Evolutionary conservation across 306 rosid genomes (phyloP).

Genomic region (Dalbergia oliveri): DNA sequence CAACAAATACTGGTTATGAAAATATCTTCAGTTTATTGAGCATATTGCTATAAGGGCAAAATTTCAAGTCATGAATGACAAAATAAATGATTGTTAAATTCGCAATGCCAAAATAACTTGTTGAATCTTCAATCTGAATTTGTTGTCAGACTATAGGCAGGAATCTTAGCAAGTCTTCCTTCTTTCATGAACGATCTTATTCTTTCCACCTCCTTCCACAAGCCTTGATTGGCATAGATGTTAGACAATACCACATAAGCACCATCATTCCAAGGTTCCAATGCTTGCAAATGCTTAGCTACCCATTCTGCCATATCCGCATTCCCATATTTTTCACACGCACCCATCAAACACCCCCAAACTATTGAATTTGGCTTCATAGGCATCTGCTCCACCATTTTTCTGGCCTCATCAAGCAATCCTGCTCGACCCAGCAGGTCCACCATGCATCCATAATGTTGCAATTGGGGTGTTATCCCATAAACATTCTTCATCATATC

Average conservation of each 20-base stretch:
- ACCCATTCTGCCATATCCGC: conserved; percentile 85
- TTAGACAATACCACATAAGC: conserved; percentile 77
- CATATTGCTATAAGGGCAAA: not conserved
- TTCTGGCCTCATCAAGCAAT: conserved; percentile 70
- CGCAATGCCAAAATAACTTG: not conserved
- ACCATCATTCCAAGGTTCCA: conserved; percentile 85
- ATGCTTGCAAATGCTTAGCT: conserved; percentile 70
- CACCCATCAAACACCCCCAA: conserved; percentile 88
- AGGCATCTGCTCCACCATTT: conserved; percentile 83
- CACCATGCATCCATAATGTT: conserved; percentile 87
- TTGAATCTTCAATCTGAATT: conserved; percentile 50
- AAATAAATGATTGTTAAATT: conserved; percentile 2
- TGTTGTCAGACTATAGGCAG: conserved; percentile 74
- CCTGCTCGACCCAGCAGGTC: conserved; percentile 82
- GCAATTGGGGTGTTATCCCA: conserved; percentile 63
- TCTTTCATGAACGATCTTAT: conserved; percentile 64
- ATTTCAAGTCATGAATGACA: not conserved
- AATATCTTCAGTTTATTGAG: conserved; percentile 15
- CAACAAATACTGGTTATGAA: not conserved
- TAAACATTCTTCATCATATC: conserved; percentile 69
- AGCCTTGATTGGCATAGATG: conserved; percentile 72
- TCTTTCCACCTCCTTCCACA: conserved; percentile 77
- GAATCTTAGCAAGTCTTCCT: conserved; percentile 67
- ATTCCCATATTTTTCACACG: conserved; percentile 79
- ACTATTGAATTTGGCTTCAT: conserved; percentile 74